Base-by-base conservation (phyloP, 768 basidiomycete species). In the Boletus vinaceobasis region DNA sequence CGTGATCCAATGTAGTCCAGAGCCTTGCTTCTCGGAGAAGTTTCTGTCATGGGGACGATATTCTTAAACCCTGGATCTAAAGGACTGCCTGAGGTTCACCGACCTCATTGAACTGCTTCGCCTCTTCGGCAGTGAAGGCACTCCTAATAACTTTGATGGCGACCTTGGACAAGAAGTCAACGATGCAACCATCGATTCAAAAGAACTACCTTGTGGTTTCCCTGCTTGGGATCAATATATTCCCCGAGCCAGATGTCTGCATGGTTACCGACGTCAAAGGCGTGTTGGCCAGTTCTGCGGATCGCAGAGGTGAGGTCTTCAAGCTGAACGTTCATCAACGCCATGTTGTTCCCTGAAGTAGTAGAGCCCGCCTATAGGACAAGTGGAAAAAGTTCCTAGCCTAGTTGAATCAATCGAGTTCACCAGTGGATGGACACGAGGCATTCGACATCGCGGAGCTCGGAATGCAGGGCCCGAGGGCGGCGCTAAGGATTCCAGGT, bases 121-220 rank as follows among this genome's bases (percentile, higher is more conserved):
- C 51, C 19, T 68, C 58, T 42, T 56, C 58, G 3, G 36, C 43
- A 6, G 43, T 53, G 38, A 61, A 56, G 21, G 59, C 39, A 33
- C 59, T 60, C 48, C 62, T 59, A 29, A 68, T 68, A 1, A 68
- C 59, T 57, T 68, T 68, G 43, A 68, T 66, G 19, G 67, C 67
- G 27, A 68, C 62, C 59, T 68, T 48, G 51, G 51, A 39, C 21
- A 29, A 21, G 26, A 36, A 31, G 17, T 33, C 17, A 36, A 15
- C 17, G 33, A 27, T 9, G n/a, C 8, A 9, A 45, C 37, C 11
- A 8, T 43, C 29, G 21, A 32, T 5, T 21, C 9, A 35, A 51
- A 37, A 36, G 29, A 33, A 36, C n/a, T 40, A 60, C 64, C 44
- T 56, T 60, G 19, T 1, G 36, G 9, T n/a, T 38, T n/a, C 42